Evolutionary conservation across 2,329 filamentous ascomycete species (phyloP), one percentile per base, ranked within the genome.

Genomic region (Aspergillus novofumigatus): DNA sequence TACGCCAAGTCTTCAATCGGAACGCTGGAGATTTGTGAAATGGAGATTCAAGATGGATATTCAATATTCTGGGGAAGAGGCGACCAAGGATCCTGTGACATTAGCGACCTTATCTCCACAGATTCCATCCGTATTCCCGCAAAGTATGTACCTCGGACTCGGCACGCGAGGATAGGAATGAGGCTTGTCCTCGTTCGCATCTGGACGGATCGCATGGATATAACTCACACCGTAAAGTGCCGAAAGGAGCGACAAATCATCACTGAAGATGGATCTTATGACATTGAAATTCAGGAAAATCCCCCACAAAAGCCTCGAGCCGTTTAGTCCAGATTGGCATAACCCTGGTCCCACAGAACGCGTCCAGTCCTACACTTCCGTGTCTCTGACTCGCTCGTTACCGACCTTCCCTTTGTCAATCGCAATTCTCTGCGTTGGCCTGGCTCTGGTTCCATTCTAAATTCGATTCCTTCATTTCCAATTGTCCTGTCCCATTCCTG

Each of bases 291-390:
- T 59, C 58, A 62, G 55, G 60, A 55, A 62, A 62, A 64, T 63
- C 62, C 62, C 62, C 62, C 62, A 64, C 62, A 63, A 48, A 51
- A 61, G 56, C 54, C 51, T 49, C 45, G 49, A 38, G 32, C 32
- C 32, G 32, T 38, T 38, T 38, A 38, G 32, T 38, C 32, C 45
- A 35, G 42, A 45, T 51, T 53, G 44, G 50, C 52, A 56, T 52
- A 53, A 56, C 57, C 56, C 54, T 52, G 57, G 32, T 61, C 61
- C 61, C 62, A 63, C 62, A 64, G 55, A 59, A 59, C 57, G 60
- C 52, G 56, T 56, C 58, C 61, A 54, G 55, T 58, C 41, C 54
- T 57, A 53, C 48, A 28, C 28, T 53, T 44, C 10, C 35, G 51
- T 17, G 47, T 35, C 51, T 49, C 47, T 52, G 55, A 52, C 47